phyloP scores from a whole-genome alignment of 306 rosid genomes.

The Castanospermum australe region DNA sequence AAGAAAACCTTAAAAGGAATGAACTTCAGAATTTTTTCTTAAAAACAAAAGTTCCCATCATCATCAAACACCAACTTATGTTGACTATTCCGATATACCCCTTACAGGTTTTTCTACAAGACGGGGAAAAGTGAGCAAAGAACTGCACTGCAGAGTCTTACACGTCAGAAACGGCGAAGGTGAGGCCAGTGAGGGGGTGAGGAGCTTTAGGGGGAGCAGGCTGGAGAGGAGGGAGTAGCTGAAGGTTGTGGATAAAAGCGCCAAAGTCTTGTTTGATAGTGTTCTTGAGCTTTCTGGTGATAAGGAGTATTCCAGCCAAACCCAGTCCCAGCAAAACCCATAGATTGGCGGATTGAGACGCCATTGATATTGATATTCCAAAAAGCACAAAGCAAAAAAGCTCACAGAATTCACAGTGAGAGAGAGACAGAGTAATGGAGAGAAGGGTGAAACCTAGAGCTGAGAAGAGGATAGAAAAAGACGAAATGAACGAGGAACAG shows the following conservation, averaged over 20 bases:
- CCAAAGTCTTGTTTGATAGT: conserved; percentile 73
- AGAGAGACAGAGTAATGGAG: too few species aligned
- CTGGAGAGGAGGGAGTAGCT: conserved; percentile 86
- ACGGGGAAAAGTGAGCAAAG: too few species aligned
- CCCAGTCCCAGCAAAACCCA: conserved; percentile 88
- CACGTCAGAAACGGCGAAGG: conserved; percentile 92
- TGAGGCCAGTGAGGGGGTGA: conserved; percentile 81
- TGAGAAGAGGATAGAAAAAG: too few species aligned
- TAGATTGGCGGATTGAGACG: conserved; percentile 72
- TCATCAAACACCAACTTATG: not conserved
- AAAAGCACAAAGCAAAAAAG: not conserved
- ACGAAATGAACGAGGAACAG: too few species aligned
- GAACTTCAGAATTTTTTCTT: not conserved
- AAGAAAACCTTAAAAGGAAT: not conserved
- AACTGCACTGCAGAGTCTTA: conserved; percentile 29
- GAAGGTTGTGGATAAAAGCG: conserved; percentile 69
- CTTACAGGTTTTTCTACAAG: not conserved
- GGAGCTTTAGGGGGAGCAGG: conserved; percentile 99
- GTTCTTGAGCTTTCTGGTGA: conserved; percentile 74
- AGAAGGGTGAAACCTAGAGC: too few species aligned
- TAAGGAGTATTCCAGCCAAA: conserved; percentile 73
- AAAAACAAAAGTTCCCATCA: too few species aligned
- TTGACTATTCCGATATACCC: not conserved
- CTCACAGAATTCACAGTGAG: too few species aligned
- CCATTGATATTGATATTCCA: conserved; percentile 38